These are phyloP conservation scores for Glutinoglossum americanum DNA, from an alignment of 495 filamentous ascomycete species.

Conservation along the genomic window DNA sequence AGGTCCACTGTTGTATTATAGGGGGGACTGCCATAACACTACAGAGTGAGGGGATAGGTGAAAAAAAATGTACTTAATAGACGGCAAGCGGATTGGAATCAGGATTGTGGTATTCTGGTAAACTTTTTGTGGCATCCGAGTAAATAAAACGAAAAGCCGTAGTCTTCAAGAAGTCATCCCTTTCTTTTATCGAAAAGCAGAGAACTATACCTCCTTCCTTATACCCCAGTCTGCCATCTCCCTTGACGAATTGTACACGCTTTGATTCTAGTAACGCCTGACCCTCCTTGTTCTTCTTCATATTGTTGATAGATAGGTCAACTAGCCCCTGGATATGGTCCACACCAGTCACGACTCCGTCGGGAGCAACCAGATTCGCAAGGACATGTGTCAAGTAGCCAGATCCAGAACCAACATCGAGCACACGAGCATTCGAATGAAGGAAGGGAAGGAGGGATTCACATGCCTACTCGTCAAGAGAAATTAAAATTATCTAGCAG, in stretches of 20 bases:
- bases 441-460: constrained; percentile 30
- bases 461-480: constrained; percentile 10
- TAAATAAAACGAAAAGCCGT: too few relatives aligned
- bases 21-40: too few relatives aligned
- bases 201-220: constrained; percentile 16
- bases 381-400: constrained; percentile 86
- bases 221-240: constrained; percentile 69
- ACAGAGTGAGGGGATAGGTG: too few relatives aligned
- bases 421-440: constrained; percentile 30
- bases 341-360: constrained; percentile 52
- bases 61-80: too few relatives aligned
- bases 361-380: constrained; percentile 48
- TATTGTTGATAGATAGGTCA: constrained; percentile 51
- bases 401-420: constrained; percentile 79
- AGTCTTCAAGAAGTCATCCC: not conserved
- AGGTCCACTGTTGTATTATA: too few relatives aligned
- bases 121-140: too few relatives aligned
- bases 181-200: not conserved
- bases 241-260: constrained; percentile 50
- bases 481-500: not conserved
- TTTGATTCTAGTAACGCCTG: constrained; percentile 33
- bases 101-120: too few relatives aligned
- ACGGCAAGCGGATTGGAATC: too few relatives aligned
- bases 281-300: constrained; percentile 50
- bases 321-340: constrained; percentile 71